Evolutionary conservation across 352 stramenopile species (phyloP), one percentile per base, ranked within the genome.

Genomic region (Salisapilia sapeloensis): DNA sequence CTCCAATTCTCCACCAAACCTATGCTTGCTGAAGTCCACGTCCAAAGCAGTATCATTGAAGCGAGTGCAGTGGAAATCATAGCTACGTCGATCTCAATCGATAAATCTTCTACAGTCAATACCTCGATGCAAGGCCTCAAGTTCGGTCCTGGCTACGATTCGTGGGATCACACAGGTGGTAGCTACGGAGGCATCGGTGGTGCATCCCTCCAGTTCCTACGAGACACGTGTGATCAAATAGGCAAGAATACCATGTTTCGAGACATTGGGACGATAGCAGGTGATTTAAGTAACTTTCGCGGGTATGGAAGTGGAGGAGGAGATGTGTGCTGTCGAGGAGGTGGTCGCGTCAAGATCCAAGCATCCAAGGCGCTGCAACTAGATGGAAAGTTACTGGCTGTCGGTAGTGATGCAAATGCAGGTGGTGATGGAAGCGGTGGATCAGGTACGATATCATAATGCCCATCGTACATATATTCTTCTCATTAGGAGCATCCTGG

Each of bases 121-220:
- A 62, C 66, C 6, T 65, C 67, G 12, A 69, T 50, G 2, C 41
- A 38, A 5, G 75, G 75, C 4, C 51, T 90, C 11, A 81, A 82
- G 38, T 90, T 87, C 16, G 75, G 75, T 1, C 75, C 71, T 4
- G 75, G 75, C 0, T 90, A 74, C 46, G 82, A 84, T 41, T 81
- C 67, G 19, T 79, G 56, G 57, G 50, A 52, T 13, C 50, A 53
- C 5, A 56, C 63, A 39, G 75, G 71, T 2, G 74, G 65, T 9
- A 78, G 56, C 33, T 86, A 87, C 30, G 75, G 71, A 27, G 75
- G 75, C 16, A 60, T 82, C 6, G 75, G 69, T 11, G 75, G 75
- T n/a, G 66, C 61, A 9, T 78, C 69, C 5, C 29, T 91, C 24
- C 60, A 56, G 3, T 33, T 33, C 2, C 19, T 40, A 8, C 3